Conservation (phyloP, 805 yeast genomes). For the Crinitomyces ghanaensis region DNA sequence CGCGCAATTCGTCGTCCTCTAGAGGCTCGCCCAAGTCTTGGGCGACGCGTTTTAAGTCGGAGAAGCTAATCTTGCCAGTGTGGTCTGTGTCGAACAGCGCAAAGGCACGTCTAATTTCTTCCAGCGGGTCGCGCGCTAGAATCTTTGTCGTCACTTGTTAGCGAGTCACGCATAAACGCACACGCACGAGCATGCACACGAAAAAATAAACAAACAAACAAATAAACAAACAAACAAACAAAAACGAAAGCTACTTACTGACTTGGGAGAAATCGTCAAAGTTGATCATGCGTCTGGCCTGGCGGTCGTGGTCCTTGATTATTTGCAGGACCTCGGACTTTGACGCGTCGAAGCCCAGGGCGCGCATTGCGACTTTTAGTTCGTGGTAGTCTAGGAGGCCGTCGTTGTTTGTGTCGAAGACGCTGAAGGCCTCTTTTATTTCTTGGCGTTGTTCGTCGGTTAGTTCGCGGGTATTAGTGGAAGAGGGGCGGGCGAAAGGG, state of each 20-base stretch:
- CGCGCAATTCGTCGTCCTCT: conserved; percentile 83
- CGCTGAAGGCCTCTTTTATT: conserved; percentile 66
- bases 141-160: conserved; percentile 68
- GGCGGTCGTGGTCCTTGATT: conserved; percentile 66
- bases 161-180: conserved; percentile 5
- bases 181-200: too few relatives aligned
- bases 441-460: conserved; percentile 84
- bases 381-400: conserved; percentile 89
- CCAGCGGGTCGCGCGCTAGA: conserved; percentile 82
- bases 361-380: conserved; percentile 83
- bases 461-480: conserved; percentile 34
- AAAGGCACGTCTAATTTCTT: conserved; percentile 85
- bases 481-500: conserved; percentile 35
- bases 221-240: too few relatives aligned
- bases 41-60: conserved; percentile 79
- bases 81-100: conserved; percentile 76
- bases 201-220: too few relatives aligned
- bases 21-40: conserved; percentile 86
- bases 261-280: conserved; percentile 74
- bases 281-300: conserved; percentile 54
- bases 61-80: conserved; percentile 74
- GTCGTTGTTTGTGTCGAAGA: conserved; percentile 88
- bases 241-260: conserved; percentile 46
- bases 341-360: conserved; percentile 79
- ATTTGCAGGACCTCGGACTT: conserved; percentile 73